phyloP scores from a whole-genome alignment of 2,329 filamentous ascomycete species.

The Talaromyces sp. region DNA sequence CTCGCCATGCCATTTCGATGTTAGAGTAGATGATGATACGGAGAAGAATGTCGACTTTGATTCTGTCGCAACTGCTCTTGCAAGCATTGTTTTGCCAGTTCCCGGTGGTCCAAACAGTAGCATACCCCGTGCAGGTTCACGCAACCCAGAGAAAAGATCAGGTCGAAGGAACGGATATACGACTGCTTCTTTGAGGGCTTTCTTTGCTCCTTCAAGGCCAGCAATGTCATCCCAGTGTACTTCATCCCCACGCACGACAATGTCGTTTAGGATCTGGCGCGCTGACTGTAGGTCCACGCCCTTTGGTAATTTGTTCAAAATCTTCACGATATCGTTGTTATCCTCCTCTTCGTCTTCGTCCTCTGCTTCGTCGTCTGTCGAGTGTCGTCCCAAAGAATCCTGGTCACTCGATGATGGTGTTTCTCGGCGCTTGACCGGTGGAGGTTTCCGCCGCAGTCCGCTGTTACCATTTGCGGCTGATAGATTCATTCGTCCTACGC shows the following conservation, averaged over 20 bases:
- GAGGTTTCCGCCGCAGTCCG: conserved; percentile 30
- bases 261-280: conserved; percentile 92
- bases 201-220: conserved; percentile 86
- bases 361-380: conserved; percentile 49
- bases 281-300: conserved; percentile 82
- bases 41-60: conserved; percentile 95
- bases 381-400: conserved; percentile 49
- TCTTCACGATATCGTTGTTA: conserved; percentile 62
- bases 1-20: conserved; percentile 94
- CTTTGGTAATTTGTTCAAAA: conserved; percentile 77
- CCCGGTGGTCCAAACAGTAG: conserved; percentile 93
- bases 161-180: conserved; percentile 96
- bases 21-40: conserved; percentile 90
- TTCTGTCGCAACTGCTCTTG: conserved; percentile 90
- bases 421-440: conserved; percentile 43
- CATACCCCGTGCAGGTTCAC: conserved; percentile 93
- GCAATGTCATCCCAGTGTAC: conserved; percentile 95
- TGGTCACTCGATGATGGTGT: conserved; percentile 49
- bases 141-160: conserved; percentile 91
- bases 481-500: conserved; percentile 28
- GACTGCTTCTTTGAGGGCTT: conserved; percentile 88
- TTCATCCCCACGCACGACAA: conserved; percentile 90
- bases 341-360: conserved; percentile 47
- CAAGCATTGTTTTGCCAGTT: conserved; percentile 99
- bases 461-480: conserved; percentile 21